Base-by-base conservation (phyloP, 352 stramenopile species). In the Elongisporangium undulatum region DNA sequence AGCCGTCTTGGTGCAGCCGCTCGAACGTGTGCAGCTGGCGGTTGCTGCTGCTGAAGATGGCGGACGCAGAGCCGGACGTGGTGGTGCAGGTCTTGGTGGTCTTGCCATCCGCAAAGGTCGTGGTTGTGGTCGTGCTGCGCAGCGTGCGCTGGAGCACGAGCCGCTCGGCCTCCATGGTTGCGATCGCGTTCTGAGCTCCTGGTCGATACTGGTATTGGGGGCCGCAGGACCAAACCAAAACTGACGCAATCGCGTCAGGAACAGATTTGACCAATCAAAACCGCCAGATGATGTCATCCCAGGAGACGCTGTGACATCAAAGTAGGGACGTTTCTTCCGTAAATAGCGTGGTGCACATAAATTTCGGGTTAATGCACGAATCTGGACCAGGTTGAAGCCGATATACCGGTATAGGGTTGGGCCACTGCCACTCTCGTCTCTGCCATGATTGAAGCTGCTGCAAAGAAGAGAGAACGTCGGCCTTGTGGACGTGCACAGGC, bases 1-100 rank as follows among this genome's bases (percentile, higher is more conserved):
- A 90, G 54, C 84, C 85, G 26, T 92, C 76, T 56, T 84, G 75
- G 59, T 93, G 86, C 45, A 95, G 70, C 21, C 77, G 75, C 58
- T 92, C 77, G 64, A 90, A 89, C 55, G 83, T 79, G 67, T 90
- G 82, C 59, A 89, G 65, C 64, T 75, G 80, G 29, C 23, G 23
- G 38, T 51, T 50, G 10, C 22, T 38, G 29, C 16, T 38, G 29
- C 16, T 22, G 38, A 10, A 21, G 52, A 7, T 48, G 52, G 22
- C 19, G 9, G 51, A 1, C 49, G 64, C 61, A 23, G 23, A 26
- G 21, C 41, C 45, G n/a, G 48, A 19, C 29, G 39, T 12, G 19
- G 21, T 41, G n/a, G 50, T 26, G 57, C 13, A 49, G 45, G 24
- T 21, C 20, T 55, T 59, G 39, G 45, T 39, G 34, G 54, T 49